Conservation (phyloP, 768 basidiomycete genomes). For the Asterophora parasitica region DNA sequence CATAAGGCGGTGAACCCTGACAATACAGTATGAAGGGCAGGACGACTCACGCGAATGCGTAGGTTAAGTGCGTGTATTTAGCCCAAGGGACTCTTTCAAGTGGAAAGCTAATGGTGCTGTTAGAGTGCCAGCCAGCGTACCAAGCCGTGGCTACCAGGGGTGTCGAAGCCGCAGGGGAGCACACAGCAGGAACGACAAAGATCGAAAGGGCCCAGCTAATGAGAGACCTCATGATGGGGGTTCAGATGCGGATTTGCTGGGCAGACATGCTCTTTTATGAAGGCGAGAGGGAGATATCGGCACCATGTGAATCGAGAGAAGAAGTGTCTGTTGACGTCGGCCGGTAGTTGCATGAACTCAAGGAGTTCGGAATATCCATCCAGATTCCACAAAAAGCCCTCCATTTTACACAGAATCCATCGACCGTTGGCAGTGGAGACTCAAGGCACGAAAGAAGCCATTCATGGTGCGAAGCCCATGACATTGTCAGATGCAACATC, state of each 20-base stretch:
- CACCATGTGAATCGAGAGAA: neutral
- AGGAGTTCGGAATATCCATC: neutral
- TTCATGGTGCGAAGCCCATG: neutral
- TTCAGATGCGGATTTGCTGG: neutral
- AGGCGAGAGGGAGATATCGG: neutral
- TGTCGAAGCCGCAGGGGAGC: conserved; percentile 8
- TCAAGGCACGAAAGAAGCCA: neutral
- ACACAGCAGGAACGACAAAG: conserved; percentile 9
- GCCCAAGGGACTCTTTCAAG: conserved; percentile 57
- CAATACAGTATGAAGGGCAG: neutral
- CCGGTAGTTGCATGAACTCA: too few relatives aligned
- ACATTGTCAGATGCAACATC: neutral
- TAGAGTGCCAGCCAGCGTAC: conserved; percentile 67
- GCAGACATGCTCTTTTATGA: neutral
- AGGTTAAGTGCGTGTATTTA: conserved; percentile 64
- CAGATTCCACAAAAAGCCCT: too few relatives aligned
- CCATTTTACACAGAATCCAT: too few relatives aligned
- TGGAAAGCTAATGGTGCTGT: conserved; percentile 32
- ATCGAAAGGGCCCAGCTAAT: conserved; percentile 6
- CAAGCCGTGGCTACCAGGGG: conserved; percentile 46
- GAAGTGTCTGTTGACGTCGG: too few relatives aligned
- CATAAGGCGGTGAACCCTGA: neutral
- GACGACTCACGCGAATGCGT: conserved; percentile 62
- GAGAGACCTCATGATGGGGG: conserved; percentile 8
- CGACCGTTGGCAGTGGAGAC: neutral